Base-by-base conservation (phyloP, 805 yeast species). In the Torulaspora microellipsoides region DNA sequence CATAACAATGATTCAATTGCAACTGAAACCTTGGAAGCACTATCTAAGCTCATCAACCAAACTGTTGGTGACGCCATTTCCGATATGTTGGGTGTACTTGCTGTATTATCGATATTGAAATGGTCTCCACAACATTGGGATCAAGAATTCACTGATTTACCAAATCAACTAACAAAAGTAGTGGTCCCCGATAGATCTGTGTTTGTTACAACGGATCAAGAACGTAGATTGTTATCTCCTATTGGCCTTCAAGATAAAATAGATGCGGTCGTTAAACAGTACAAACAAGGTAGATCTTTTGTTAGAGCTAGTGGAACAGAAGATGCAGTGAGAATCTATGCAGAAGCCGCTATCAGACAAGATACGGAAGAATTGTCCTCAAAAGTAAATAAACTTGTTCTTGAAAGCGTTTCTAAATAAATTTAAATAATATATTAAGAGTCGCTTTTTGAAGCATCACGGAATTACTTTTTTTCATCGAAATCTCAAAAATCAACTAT, bases 51-150 rank as follows among this genome's bases (percentile, higher is more conserved):
- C 50, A 87, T 93, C 61, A 93, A 93, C 65, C 98, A 93, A 65
- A 84, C 98, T 1, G 98, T 93, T n/a, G 99, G 99, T 27, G 99
- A 93, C 64, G 95, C 99, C 9, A 83, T 93, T 40, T 80, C 95
- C n/a, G 99, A 93, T 63, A 70, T 93, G 64, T 67, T 93, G 45
- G 79, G 85, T 4, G 90, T 93, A 1, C 66, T 90, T 42, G 74
- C 81, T 1, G 80, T 89, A 8, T 64, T 83, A 31, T 62, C 75
- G 6, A 73, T 76, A 51, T 71, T 84, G 54, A 58, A 73, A 8
- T 70, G 83, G 69, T 57, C 76, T 2, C 86, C 95, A 2, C 61
- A 59, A 3, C 75, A 76, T 33, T 93, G 99, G 99, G 79, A 85
- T 59, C 53, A 66, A 8, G 78, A 79, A 35, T 93, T 91, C 65